These are phyloP conservation scores for Epichloe gansuensis DNA, from an alignment of 2,329 filamentous ascomycete genomes.

Conservation along the genomic window DNA sequence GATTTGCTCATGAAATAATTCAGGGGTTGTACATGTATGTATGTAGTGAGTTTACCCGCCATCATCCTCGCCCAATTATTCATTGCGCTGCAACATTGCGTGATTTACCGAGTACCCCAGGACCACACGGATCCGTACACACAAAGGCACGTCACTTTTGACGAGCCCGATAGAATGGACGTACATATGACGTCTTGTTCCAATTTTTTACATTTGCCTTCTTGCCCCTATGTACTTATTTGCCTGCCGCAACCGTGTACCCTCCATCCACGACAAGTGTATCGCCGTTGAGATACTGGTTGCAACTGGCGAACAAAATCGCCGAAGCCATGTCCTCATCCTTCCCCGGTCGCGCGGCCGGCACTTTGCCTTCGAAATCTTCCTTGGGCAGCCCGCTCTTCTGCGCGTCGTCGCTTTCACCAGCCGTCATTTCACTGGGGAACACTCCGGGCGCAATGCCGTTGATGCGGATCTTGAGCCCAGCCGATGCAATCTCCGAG, in stretches of 20 bases:
- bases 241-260: slow-evolving; percentile 27
- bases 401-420: slow-evolving; percentile 31
- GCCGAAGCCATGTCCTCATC: slow-evolving; percentile 59
- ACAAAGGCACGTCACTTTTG: too few species aligned
- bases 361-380: slow-evolving; percentile 45
- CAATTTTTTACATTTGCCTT: too few species aligned
- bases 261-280: slow-evolving; percentile 33
- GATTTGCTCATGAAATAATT: too few species aligned
- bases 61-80: too few species aligned
- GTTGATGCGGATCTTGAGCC: slow-evolving; percentile 55
- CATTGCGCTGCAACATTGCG: too few species aligned
- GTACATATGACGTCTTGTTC: not conserved
- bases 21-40: too few species aligned
- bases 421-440: slow-evolving; percentile 60
- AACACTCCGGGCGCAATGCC: slow-evolving; percentile 62
- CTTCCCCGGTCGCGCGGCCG: slow-evolving; percentile 53
- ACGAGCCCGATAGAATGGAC: too few species aligned
- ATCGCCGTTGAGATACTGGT: slow-evolving; percentile 34
- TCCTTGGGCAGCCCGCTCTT: slow-evolving; percentile 49
- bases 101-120: too few species aligned
- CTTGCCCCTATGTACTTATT: not conserved
- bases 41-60: too few species aligned
- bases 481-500: slow-evolving; percentile 43
- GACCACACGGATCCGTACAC: too few species aligned
- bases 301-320: slow-evolving; percentile 41